Percentiles rank a stretch among this genome's conserved stretches.
Evolutionary conservation across 495 filamentous ascomycete genomes (phyloP).

Genomic region (Penicillium cinerascens): DNA sequence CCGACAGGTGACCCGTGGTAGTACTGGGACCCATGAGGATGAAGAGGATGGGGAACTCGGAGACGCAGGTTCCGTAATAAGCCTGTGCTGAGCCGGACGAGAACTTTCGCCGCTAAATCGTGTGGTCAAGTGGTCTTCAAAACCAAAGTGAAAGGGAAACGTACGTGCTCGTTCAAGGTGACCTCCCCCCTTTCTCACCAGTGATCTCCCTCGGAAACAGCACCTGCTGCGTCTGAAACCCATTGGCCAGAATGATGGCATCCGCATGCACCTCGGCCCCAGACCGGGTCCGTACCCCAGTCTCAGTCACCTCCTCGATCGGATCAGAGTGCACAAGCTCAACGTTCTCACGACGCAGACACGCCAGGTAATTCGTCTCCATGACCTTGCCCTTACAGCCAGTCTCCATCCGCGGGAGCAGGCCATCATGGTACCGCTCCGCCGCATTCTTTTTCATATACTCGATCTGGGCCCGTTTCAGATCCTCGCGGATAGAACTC

Average conservation of each 20-base stretch:
- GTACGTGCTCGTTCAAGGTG: slow-evolving; percentile 37
- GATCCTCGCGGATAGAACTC: slow-evolving; percentile 10
- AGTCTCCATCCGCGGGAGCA: slow-evolving; percentile 31
- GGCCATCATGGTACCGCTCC: slow-evolving; percentile 47
- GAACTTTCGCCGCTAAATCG: slow-evolving; percentile 27
- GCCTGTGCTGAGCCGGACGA: slow-evolving; percentile 46
- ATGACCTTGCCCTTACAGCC: slow-evolving; percentile 43
- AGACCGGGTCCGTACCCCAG: slow-evolving; percentile 20
- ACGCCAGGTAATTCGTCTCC: slow-evolving; percentile 46
- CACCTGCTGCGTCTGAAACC: slow-evolving; percentile 27
- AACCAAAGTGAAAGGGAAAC: neutral
- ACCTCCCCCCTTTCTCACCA: slow-evolving; percentile 45
- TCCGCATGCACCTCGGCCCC: slow-evolving; percentile 38
- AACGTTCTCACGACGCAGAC: slow-evolving; percentile 42
- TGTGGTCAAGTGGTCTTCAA: neutral
- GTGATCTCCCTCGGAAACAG: slow-evolving; percentile 21
- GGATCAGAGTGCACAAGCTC: slow-evolving; percentile 45
- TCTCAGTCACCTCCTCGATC: slow-evolving; percentile 22
- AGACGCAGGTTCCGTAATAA: slow-evolving; percentile 52
- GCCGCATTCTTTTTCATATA: slow-evolving; percentile 44
- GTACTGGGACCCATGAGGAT: slow-evolving; percentile 56
- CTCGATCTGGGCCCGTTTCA: slow-evolving; percentile 25
- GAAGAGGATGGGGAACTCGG: slow-evolving; percentile 57
- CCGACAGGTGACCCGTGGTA: slow-evolving; percentile 49
- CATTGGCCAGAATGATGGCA: slow-evolving; percentile 44